Percentiles rank a stretch among this genome's conserved stretches.
Evolutionary conservation across 2,329 filamentous ascomycete species (phyloP).

Genomic region (Pseudogymnoascus sp.): DNA sequence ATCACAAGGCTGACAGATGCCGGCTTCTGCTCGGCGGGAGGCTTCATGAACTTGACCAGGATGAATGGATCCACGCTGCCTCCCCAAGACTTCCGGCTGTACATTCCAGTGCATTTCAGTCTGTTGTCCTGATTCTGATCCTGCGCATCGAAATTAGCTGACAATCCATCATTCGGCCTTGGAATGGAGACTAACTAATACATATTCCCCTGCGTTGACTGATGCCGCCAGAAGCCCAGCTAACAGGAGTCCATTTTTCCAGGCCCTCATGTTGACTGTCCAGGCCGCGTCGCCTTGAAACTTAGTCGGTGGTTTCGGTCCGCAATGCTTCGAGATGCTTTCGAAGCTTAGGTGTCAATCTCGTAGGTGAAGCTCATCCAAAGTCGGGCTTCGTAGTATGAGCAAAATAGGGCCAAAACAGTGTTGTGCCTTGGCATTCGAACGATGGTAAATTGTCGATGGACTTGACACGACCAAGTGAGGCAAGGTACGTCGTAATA

Average conservation of each 20-base stretch:
- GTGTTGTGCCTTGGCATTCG: not conserved
- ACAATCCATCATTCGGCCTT: not conserved
- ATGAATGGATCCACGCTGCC: conserved; percentile 86
- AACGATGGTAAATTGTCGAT: not conserved
- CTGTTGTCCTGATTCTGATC: conserved; percentile 68
- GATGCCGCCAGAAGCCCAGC: conserved; percentile 50
- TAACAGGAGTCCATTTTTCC: conserved; percentile 41
- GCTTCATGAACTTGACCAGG: conserved; percentile 66
- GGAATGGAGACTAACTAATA: conserved; percentile 40
- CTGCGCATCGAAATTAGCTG: conserved; percentile 35
- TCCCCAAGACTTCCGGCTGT: conserved; percentile 82
- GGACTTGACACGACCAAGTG: conserved; percentile 3
- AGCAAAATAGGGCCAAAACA: not conserved
- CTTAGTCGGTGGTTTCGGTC: conserved; percentile 10
- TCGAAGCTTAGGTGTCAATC: not conserved
- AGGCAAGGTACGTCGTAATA: conserved; percentile 7
- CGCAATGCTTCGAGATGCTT: conserved; percentile 4
- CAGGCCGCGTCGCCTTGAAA: conserved; percentile 18
- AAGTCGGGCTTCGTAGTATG: not conserved
- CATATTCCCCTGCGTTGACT: conserved; percentile 49
- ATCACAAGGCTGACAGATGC: conserved; percentile 75
- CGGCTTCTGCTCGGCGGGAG: conserved; percentile 45
- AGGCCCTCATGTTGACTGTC: conserved; percentile 45
- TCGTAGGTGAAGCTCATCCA: conserved; percentile 5
- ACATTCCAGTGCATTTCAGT: conserved; percentile 88